These are phyloP conservation scores for Cercophora samala DNA, from an alignment of 495 filamentous ascomycete genomes.

Conservation along the genomic window DNA sequence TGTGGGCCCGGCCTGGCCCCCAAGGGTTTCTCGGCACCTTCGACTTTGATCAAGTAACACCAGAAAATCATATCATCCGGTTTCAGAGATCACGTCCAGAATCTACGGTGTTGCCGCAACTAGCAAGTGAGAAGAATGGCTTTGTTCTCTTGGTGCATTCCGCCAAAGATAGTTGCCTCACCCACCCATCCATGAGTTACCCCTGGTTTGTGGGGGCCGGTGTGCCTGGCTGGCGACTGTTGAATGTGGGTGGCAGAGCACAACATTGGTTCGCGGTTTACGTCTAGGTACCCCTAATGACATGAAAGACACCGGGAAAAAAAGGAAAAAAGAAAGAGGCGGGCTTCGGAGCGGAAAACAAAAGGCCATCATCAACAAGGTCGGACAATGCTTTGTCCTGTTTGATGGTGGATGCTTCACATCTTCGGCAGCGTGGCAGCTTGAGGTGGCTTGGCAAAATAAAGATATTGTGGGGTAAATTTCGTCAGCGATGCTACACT, in stretches of 20 bases:
- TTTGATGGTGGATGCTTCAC: not conserved
- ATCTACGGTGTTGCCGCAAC: not conserved
- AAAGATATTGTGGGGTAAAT: not conserved
- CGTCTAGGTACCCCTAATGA: too few relatives aligned
- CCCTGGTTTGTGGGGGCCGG: not conserved
- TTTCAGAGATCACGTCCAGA: not conserved
- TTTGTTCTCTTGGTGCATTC: not conserved
- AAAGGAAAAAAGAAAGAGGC: not conserved
- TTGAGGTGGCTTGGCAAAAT: not conserved
- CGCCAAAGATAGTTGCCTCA: not conserved
- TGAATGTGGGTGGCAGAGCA: not conserved
- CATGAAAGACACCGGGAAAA: not conserved
- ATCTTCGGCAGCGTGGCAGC: too few relatives aligned
- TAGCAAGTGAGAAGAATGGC: not conserved
- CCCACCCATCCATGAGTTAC: not conserved
- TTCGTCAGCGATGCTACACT: conserved; percentile 4
- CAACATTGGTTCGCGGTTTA: not conserved
- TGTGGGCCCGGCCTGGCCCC: too few relatives aligned
- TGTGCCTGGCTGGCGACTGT: not conserved
- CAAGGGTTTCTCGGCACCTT: not conserved
- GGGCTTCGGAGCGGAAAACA: not conserved
- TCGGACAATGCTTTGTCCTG: not conserved
- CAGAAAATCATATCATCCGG: too few relatives aligned
- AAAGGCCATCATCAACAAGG: not conserved
- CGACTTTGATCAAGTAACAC: not conserved